These are phyloP conservation scores for Pyrus pyrifolia DNA, from an alignment of 306 rosid genomes.

Conservation along the genomic window DNA sequence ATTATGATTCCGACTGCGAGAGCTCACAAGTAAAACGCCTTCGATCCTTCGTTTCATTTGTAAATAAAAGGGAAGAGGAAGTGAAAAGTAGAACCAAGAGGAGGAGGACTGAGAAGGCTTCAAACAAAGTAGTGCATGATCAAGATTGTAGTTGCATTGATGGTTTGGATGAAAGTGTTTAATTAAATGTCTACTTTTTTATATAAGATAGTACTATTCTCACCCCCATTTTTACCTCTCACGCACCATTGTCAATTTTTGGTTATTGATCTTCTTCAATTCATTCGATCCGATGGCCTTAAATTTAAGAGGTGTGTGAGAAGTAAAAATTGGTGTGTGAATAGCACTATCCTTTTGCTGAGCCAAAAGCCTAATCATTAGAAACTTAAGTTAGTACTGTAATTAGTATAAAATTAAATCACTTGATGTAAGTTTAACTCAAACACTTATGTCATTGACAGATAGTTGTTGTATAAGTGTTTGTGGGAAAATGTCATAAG, in stretches of 20 bases:
- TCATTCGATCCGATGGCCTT: accelerated
- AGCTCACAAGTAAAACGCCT: not conserved
- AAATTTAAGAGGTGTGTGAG: too few relatives aligned
- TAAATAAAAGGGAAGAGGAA: constrained; percentile 11
- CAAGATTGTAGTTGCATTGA: not conserved
- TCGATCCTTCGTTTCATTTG: constrained; percentile 8
- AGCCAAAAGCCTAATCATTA: too few relatives aligned
- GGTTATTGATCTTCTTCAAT: too few relatives aligned
- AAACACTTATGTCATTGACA: too few relatives aligned
- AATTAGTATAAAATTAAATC: not conserved
- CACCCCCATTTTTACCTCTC: too few relatives aligned
- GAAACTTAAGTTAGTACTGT: not conserved
- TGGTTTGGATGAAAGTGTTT: not conserved
- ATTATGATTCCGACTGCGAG: not conserved
- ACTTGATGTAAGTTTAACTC: too few relatives aligned
- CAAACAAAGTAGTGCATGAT: not conserved
- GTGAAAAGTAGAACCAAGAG: constrained; percentile 6
- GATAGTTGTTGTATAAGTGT: too few relatives aligned
- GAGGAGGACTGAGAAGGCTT: constrained; percentile 3
- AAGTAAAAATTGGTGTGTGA: too few relatives aligned
- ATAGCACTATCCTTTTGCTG: too few relatives aligned
- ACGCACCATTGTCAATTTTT: too few relatives aligned
- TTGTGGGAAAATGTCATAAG: too few relatives aligned
- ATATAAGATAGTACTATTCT: too few relatives aligned
- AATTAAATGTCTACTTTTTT: not conserved